These are phyloP conservation scores for Trichoderma lentiforme DNA, from an alignment of 2,329 filamentous ascomycete species.

Conservation along the genomic window DNA sequence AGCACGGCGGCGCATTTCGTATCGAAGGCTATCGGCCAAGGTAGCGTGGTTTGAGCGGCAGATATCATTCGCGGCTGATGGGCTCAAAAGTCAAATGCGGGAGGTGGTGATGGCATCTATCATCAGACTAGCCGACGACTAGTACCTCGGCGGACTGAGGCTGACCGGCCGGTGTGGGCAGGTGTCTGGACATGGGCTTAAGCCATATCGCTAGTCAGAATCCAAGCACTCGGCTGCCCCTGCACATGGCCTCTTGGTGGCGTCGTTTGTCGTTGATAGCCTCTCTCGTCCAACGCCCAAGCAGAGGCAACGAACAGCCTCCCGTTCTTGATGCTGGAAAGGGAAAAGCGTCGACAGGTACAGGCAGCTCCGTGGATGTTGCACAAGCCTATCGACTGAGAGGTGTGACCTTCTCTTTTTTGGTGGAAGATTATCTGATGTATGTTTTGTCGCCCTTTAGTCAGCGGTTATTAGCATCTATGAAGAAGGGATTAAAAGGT, in stretches of 20 bases:
- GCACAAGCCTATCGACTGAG: neutral
- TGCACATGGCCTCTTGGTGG: constrained; percentile 11
- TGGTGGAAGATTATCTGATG: neutral
- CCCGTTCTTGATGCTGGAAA: constrained; percentile 6
- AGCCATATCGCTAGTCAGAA: neutral
- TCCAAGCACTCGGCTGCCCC: neutral
- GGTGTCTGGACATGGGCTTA: neutral
- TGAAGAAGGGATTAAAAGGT: neutral
- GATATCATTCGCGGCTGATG: constrained; percentile 7
- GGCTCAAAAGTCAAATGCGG: constrained; percentile 7
- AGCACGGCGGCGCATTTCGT: neutral
- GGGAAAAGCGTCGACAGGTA: constrained; percentile 7
- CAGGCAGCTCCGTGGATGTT: constrained; percentile 8
- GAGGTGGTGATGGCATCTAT: constrained; percentile 1
- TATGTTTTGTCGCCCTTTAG: neutral
- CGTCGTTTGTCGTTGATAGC: neutral
- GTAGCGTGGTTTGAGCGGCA: neutral
- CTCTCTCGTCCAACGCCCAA: neutral
- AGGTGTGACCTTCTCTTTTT: neutral
- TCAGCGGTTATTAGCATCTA: neutral
- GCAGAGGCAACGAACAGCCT: neutral
- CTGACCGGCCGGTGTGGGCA: constrained; percentile 16
- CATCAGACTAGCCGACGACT: neutral
- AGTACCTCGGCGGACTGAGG: constrained; percentile 13
- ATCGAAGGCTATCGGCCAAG: neutral